A percentile compares a stretch with the other conserved stretches of the same genome.
Evolutionary conservation across 2,329 filamentous ascomycete species (phyloP).

Genomic region (Lasiodiplodia citricola): DNA sequence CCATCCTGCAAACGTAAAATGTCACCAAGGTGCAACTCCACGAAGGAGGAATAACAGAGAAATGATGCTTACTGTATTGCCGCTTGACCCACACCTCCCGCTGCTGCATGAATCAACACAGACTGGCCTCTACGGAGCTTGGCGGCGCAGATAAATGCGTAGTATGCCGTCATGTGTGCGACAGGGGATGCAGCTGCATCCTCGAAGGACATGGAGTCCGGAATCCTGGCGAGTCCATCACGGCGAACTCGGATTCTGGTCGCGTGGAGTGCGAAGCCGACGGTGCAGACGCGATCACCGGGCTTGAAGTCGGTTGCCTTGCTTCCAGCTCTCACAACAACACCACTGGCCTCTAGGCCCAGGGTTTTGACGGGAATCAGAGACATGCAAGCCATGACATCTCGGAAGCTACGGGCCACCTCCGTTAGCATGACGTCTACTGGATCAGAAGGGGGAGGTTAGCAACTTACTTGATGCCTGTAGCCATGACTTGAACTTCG

Average conservation of each 20-base stretch:
- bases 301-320: neutral
- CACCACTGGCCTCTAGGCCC: constrained; percentile 29
- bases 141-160: constrained; percentile 29
- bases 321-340: constrained; percentile 13
- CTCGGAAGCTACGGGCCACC: constrained; percentile 13
- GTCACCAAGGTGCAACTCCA: no score
- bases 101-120: constrained; percentile 39
- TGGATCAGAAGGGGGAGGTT: no score
- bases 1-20: constrained; percentile 24
- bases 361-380: constrained; percentile 14
- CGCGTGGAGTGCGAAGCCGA: neutral
- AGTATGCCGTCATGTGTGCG: constrained; percentile 31
- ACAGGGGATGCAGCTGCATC: constrained; percentile 32
- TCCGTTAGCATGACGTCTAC: no score
- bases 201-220: constrained; percentile 31
- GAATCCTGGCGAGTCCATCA: constrained; percentile 27
- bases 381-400: constrained; percentile 28
- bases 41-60: no score
- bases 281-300: constrained; percentile 13
- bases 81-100: constrained; percentile 39
- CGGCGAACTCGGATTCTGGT: neutral
- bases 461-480: constrained; percentile 29
- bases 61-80: constrained; percentile 28
- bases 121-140: constrained; percentile 22
- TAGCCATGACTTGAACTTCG: constrained; percentile 30